Base-by-base conservation (phyloP, 768 basidiomycete genomes). In the Boletus reticuloceps region DNA sequence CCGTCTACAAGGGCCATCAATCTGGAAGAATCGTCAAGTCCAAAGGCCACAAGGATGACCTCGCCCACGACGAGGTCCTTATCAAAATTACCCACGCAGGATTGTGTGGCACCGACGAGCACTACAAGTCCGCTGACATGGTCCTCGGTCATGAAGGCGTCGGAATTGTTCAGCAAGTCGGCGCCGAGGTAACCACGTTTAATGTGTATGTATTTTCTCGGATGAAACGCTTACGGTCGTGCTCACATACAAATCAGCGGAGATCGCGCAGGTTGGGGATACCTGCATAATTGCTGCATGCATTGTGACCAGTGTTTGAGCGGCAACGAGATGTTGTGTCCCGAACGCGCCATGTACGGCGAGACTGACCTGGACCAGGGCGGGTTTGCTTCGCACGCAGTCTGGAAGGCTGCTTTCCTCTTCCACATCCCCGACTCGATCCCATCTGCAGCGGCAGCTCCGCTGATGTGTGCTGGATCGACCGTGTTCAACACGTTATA, bases 61-160 rank as follows among this genome's bases (percentile, higher is more conserved):
- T 73, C 37, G 62, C 58, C n/a, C 54, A 53, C 7, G 66, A 69
- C 34, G 53, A 72, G 38, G 72, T 73, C 29, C 62, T 74, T 5
- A 22, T 73, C 47, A 65, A 51, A 47, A 54, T 72, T 51, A 73
- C 72, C 10, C 72, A 73, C 32, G 64, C 62, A 14, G 74, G 75
- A 0, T 19, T 75, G 20, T 75, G 75, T 17, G 74, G 73, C 42
- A 76, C 76, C 0, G 75, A 77, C 58, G 63, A 69, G 38, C 75
- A 75, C 46, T 69, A 61, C 56, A 67, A 61, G 54, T 12, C 46
- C 12, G 44, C 19, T 6, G 72, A 73, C 46, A 73, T 72, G 58
- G 74, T 74, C 12, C 71, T 76, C 27, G 73, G 76, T 7, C 75
- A 76, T 47, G 75, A 76, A 60, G 76, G 75, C 8, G 53, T 74